These are phyloP conservation scores for Pseudocercospora musae DNA, from an alignment of 2,329 filamentous ascomycete genomes.

Conservation along the genomic window DNA sequence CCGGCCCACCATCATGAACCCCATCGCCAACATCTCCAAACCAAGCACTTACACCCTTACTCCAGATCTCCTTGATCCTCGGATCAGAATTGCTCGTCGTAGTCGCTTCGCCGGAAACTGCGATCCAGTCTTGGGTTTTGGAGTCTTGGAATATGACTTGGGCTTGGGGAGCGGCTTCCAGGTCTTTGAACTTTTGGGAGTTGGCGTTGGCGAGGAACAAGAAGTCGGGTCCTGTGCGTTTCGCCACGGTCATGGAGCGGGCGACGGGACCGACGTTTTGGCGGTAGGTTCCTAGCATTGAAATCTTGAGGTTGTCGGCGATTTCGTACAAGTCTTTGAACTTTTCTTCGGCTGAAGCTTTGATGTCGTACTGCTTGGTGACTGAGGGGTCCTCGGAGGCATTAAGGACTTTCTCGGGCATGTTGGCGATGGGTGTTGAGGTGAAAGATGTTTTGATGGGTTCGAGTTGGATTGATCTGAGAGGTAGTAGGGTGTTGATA, in stretches of 20 bases:
- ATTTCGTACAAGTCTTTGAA: slow-evolving; percentile 48
- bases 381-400: slow-evolving; percentile 47
- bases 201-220: slow-evolving; percentile 50
- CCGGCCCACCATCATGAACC: slow-evolving; percentile 44
- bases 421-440: slow-evolving; percentile 33
- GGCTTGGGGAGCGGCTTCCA: slow-evolving; percentile 41
- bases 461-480: background rate
- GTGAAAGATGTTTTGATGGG: slow-evolving; percentile 14
- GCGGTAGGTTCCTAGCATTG: slow-evolving; percentile 43
- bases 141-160: slow-evolving; percentile 48
- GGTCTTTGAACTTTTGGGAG: slow-evolving; percentile 47
- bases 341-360: slow-evolving; percentile 44
- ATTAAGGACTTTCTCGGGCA: slow-evolving; percentile 45
- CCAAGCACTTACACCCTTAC: slow-evolving; percentile 42
- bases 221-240: slow-evolving; percentile 56
- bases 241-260: slow-evolving; percentile 49
- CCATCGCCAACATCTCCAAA: slow-evolving; percentile 52
- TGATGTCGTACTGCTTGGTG: slow-evolving; percentile 48
- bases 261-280: slow-evolving; percentile 44
- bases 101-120: slow-evolving; percentile 43
- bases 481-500: background rate
- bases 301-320: slow-evolving; percentile 46
- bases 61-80: slow-evolving; percentile 49
- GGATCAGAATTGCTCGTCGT: slow-evolving; percentile 45
- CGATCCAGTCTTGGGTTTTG: slow-evolving; percentile 48